Conservation (phyloP, 805 yeast species). For the Saturnispora bothae region DNA sequence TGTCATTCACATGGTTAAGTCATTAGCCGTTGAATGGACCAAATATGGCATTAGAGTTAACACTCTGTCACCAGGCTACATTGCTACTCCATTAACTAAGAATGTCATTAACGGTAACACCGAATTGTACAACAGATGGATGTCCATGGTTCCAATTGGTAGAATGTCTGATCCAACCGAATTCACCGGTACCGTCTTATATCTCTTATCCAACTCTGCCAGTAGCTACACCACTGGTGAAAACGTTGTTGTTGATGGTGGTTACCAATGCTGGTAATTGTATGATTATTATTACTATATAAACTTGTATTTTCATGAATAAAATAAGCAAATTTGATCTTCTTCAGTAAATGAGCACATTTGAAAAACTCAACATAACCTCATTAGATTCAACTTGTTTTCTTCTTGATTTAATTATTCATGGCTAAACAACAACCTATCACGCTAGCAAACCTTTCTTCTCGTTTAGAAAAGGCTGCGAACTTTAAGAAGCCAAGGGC, state of each 20-base stretch:
- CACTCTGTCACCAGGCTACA: slow-evolving; percentile 73
- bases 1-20: slow-evolving; percentile 66
- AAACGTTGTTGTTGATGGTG: slow-evolving; percentile 77
- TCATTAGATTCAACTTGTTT: too few species aligned
- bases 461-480: slow-evolving; percentile 32
- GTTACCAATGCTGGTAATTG: slow-evolving; percentile 68
- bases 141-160: slow-evolving; percentile 59
- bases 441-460: slow-evolving; percentile 21
- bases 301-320: not conserved
- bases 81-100: slow-evolving; percentile 67
- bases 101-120: slow-evolving; percentile 52
- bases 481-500: slow-evolving; percentile 50
- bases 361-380: not conserved
- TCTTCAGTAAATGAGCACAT: too few species aligned
- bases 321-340: not conserved
- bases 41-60: slow-evolving; percentile 65
- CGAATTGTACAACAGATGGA: slow-evolving; percentile 62
- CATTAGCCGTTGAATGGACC: slow-evolving; percentile 79
- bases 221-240: slow-evolving; percentile 77
- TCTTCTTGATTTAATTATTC: too few species aligned
- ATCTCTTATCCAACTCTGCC: slow-evolving; percentile 61
- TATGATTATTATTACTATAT: too few species aligned
- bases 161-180: slow-evolving; percentile 83
- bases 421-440: slow-evolving; percentile 9
- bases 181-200: slow-evolving; percentile 66